Evolutionary conservation across 2,329 filamentous ascomycete species (phyloP).

Genomic region (Juglanconis oblonga): DNA sequence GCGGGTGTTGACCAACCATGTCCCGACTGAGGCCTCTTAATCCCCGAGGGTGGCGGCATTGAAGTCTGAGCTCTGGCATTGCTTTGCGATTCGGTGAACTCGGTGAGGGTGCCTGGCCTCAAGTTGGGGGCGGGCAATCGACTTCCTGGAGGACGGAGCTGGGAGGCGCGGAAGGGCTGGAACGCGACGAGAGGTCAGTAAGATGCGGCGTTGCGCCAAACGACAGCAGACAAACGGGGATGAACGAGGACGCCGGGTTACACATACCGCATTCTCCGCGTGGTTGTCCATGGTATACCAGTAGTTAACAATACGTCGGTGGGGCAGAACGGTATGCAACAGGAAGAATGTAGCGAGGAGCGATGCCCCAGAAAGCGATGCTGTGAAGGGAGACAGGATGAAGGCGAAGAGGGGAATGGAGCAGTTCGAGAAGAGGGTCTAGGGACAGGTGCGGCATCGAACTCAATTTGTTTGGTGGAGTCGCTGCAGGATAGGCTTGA

Average conservation of each 20-base stretch:
- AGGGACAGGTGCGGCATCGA: not conserved
- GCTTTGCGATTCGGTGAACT: conserved; percentile 59
- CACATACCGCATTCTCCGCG: conserved; percentile 33
- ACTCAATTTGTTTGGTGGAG: not conserved
- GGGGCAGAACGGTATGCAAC: conserved; percentile 17
- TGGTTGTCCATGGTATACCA: conserved; percentile 30
- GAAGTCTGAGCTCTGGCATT: conserved; percentile 50
- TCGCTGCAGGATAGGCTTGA: not conserved
- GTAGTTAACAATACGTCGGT: conserved; percentile 23
- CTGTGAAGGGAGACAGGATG: conserved; percentile 20
- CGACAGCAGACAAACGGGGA: not conserved
- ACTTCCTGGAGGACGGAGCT: conserved; percentile 20
- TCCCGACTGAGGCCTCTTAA: conserved; percentile 45
- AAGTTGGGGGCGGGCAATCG: conserved; percentile 21
- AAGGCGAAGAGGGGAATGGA: not conserved
- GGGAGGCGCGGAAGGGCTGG: conserved; percentile 23
- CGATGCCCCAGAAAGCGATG: conserved; percentile 18
- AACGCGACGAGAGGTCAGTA: not conserved
- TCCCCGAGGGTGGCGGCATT: conserved; percentile 36
- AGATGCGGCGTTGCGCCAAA: not conserved
- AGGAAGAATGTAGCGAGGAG: conserved; percentile 20
- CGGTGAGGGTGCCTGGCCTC: conserved; percentile 37
- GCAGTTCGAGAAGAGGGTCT: not conserved
- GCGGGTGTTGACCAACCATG: conserved; percentile 24
- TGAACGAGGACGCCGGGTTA: not conserved